Base-by-base conservation (phyloP, 2,329 filamentous ascomycete species). In the Neoscytalidium dimidiatum region DNA sequence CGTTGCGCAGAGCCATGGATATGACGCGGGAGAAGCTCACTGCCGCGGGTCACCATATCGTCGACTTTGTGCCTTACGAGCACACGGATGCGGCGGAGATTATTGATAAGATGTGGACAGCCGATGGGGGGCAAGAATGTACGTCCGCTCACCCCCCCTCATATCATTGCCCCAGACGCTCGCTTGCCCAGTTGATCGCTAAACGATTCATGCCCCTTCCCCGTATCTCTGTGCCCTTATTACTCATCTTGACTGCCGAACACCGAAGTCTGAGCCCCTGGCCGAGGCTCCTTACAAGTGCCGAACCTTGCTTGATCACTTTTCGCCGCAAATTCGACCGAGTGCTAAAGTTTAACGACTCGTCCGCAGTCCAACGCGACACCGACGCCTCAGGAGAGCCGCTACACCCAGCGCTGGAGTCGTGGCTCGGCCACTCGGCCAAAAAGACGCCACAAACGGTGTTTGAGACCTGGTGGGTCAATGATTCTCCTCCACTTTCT, bases 11-110 rank as follows among this genome's bases (percentile, higher is more conserved):
- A 23, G 77, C 75, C 1, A 64, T 79, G 3, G 68, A 74, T 0
- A 69, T 69, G 8, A 41, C 66, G 26, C 71, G 78, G 0, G 69
- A 68, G 0, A 69, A 68, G 0, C 70, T 87, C 2, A 69, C 74
- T n/a, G n/a, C n/a, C n/a, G n/a, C n/a, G n/a, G n/a, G n/a, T 33
- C 0, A 71, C 73, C 0, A 72, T 73, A 0, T 35, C 3, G 64
- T 84, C 0, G 48, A 33, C 23, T 56, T 14, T 48, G 51, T 44
- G 62, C 69, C 68, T n/a, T 68, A 68, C 21, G 63, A 66, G 17
- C 68, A 70, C 21, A 51, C 46, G 23, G 46, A 51, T 51, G 26
- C 46, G 23, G 46, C 46, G 38, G 68, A 71, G 62, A 57, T 48
- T 23, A 56, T 70, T 8, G 67, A 67, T 5, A 58, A 67, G 66